A percentile compares a stretch with the other conserved stretches of the same genome.
phyloP scores from a whole-genome alignment of 208 protist species.

The Entamoeba moshkovskii region DNA sequence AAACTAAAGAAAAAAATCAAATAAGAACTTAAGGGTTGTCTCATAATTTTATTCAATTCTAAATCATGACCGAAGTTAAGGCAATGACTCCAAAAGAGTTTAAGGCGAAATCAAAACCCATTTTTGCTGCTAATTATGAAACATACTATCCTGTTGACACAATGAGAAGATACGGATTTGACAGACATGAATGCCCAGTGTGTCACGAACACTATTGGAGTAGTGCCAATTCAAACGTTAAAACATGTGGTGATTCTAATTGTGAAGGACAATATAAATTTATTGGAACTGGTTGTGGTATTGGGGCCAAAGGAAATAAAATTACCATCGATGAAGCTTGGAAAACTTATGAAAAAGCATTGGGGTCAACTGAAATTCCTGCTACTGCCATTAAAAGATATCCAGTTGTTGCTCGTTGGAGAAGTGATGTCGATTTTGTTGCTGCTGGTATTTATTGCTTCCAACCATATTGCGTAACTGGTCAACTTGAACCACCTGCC shows the following conservation, averaged over 20 bases:
- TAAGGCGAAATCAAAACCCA: slow-evolving; percentile 14
- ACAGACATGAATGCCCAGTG: slow-evolving; percentile 6
- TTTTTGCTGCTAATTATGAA: slow-evolving; percentile 17
- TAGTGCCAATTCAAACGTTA: not conserved
- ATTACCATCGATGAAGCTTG: slow-evolving; percentile 17
- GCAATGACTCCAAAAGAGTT: slow-evolving; percentile 16
- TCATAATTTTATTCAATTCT: no score
- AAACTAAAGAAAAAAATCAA: no score
- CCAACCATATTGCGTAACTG: slow-evolving; percentile 38
- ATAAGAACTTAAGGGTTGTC: no score
- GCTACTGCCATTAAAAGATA: slow-evolving; percentile 36
- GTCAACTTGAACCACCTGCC: slow-evolving; percentile 32
- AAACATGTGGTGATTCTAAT: slow-evolving; percentile 31
- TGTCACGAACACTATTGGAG: slow-evolving; percentile 30
- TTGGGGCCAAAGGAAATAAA: slow-evolving; percentile 9
- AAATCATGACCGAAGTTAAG: not conserved
- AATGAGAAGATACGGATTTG: slow-evolving; percentile 19
- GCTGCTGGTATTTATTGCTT: slow-evolving; percentile 40
- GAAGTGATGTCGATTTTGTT: slow-evolving; percentile 35
- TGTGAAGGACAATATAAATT: slow-evolving; percentile 28
- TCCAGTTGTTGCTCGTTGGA: slow-evolving; percentile 38
- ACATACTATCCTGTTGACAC: slow-evolving; percentile 26
- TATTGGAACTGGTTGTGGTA: slow-evolving; percentile 8
- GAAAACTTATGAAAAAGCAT: slow-evolving; percentile 20
- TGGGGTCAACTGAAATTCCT: not conserved